Evolutionary conservation across 208 protist species (phyloP).

Genomic region (Wallacemonas sp.): DNA sequence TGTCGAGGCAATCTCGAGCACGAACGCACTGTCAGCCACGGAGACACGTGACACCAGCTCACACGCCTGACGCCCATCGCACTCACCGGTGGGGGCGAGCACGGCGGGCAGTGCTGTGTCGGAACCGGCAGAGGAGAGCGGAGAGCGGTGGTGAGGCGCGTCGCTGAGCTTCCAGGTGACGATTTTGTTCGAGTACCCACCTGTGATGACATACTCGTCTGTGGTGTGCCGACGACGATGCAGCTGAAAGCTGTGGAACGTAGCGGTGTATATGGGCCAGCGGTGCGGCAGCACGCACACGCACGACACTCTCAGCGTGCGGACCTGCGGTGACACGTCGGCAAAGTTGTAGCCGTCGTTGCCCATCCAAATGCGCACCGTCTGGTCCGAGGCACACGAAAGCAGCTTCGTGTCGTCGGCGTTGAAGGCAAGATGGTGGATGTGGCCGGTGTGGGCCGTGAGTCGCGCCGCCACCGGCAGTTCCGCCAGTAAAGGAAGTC

Average conservation of each 20-base stretch:
- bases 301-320: constrained; percentile 15
- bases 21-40: constrained; percentile 20
- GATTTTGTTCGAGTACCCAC: constrained; percentile 64
- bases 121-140: constrained; percentile 21
- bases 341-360: constrained; percentile 14
- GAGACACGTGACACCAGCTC: constrained; percentile 5
- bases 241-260: constrained; percentile 49
- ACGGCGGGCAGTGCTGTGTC: constrained; percentile 20
- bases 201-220: constrained; percentile 61
- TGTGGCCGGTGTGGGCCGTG: constrained; percentile 57
- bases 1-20: constrained; percentile 47
- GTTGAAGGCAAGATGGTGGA: constrained; percentile 59
- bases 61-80: background rate
- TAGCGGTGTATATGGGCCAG: constrained; percentile 65
- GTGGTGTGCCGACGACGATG: background rate
- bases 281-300: constrained; percentile 56
- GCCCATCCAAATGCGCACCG: constrained; percentile 58
- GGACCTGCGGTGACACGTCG: background rate
- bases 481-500: constrained; percentile 30
- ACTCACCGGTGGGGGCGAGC: background rate
- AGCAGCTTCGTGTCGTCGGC: constrained; percentile 51
- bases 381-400: constrained; percentile 73
- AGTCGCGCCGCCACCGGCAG: constrained; percentile 35
- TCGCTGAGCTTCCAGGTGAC: constrained; percentile 37
- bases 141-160: background rate